Conservation (phyloP, 1,139 yeast genomes). For the Lodderomyces beijingensis region DNA sequence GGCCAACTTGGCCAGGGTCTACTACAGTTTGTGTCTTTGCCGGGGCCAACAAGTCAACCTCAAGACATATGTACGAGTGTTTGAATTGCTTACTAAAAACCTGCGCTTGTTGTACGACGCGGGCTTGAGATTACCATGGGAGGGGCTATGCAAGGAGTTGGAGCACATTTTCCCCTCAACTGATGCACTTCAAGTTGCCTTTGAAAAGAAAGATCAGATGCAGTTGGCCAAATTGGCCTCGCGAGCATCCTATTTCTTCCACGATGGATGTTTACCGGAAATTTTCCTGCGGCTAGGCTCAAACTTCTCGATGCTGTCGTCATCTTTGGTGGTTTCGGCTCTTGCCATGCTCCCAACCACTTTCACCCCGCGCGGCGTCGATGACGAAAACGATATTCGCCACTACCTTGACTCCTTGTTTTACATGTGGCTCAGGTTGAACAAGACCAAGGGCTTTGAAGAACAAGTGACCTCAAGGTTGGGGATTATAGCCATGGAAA, state of each 20-base stretch:
- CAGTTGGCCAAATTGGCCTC: slow-evolving; percentile 43
- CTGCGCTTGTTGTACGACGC: slow-evolving; percentile 32
- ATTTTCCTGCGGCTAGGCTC: slow-evolving; percentile 37
- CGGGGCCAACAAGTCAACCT: slow-evolving; percentile 71
- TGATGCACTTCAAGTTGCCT: slow-evolving; percentile 26
- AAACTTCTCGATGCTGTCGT: slow-evolving; percentile 53
- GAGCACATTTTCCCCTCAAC: slow-evolving; percentile 29
- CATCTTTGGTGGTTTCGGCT: slow-evolving; percentile 55
- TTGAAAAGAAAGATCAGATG: slow-evolving; percentile 41
- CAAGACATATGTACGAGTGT: slow-evolving; percentile 60
- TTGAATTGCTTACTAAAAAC: slow-evolving; percentile 55
- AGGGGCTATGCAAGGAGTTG: slow-evolving; percentile 39
- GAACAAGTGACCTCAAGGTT: slow-evolving; percentile 62
- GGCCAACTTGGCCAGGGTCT: slow-evolving; percentile 62
- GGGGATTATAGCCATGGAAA: slow-evolving; percentile 57
- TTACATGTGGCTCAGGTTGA: slow-evolving; percentile 67
- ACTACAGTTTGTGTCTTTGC: slow-evolving; percentile 66
- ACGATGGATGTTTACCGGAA: slow-evolving; percentile 31
- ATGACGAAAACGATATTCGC: slow-evolving; percentile 39
- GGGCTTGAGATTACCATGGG: slow-evolving; percentile 52
- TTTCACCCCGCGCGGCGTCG: slow-evolving; percentile 20
- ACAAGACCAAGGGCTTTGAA: slow-evolving; percentile 58
- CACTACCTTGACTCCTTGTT: slow-evolving; percentile 63
- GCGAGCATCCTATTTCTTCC: slow-evolving; percentile 45
- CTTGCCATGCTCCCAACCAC: slow-evolving; percentile 51